These are phyloP conservation scores for Saccharomyces hybrid DNA, from an alignment of 1,139 yeast genomes.

Conservation along the genomic window DNA sequence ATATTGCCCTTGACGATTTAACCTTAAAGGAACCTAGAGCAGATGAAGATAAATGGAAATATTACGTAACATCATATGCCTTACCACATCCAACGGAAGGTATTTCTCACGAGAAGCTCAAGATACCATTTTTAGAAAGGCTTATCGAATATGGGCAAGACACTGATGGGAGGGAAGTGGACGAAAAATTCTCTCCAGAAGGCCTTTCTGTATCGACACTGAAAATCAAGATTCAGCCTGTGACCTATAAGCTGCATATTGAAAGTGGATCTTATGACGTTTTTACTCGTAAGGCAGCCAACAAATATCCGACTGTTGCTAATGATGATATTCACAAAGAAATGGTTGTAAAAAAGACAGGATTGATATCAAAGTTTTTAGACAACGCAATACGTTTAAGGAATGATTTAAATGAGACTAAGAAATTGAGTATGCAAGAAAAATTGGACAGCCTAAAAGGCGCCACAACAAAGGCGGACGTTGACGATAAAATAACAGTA, in stretches of 20 bases:
- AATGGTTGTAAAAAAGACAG: conserved; percentile 14
- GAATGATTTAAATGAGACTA: conserved; percentile 8
- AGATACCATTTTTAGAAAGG: conserved; percentile 64
- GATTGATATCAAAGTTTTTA: conserved; percentile 14
- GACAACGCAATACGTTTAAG: conserved; percentile 23
- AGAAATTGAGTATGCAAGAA: neutral
- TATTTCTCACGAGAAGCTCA: conserved; percentile 69
- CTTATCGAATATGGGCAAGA: conserved; percentile 47
- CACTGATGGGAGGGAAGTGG: conserved; percentile 18
- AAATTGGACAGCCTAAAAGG: neutral
- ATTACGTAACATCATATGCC: conserved; percentile 83
- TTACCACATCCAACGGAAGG: conserved; percentile 98
- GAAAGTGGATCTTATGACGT: conserved; percentile 79
- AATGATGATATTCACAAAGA: conserved; percentile 28
- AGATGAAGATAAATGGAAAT: conserved; percentile 80
- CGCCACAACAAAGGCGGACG: neutral
- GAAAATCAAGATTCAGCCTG: conserved; percentile 71
- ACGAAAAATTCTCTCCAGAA: conserved; percentile 38
- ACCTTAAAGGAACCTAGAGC: conserved; percentile 72
- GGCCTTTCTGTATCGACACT: conserved; percentile 67
- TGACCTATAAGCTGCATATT: conserved; percentile 72
- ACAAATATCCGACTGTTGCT: conserved; percentile 24
- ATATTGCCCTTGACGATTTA: conserved; percentile 78
- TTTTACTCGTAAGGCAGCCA: conserved; percentile 49
- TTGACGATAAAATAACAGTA: neutral